Evolutionary conservation across 176 grass and related monocot genomes (phyloP), one percentile per base, ranked within the genome.

Genomic region (Bolboschoenus planiculmis): DNA sequence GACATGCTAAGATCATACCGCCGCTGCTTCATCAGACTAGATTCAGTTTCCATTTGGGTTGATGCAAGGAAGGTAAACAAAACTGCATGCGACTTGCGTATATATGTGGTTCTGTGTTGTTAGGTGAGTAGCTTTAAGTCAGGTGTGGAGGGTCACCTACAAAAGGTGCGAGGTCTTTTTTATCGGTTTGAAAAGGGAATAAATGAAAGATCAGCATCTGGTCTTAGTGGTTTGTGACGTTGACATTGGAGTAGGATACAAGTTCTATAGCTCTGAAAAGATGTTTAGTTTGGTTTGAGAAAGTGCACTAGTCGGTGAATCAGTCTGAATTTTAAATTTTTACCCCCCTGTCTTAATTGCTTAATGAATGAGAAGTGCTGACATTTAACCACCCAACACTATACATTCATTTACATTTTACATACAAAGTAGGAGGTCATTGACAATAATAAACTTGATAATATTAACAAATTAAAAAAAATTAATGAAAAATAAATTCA

Each of bases 1-100:
- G 94, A 97, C 94, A 97, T 97, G 81, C 85, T 91, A 56, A 73
- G 89, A 75, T 97, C 83, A 20, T 91, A 97, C 21, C 89, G 94
- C 18, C 91, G 83, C 51, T 70, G 92, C 68, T 89, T 93, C 33
- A 56, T 80, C 74, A 87, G 54, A 84, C 83, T 90, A 61, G 78
- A 72, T 65, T 90, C 76, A 33, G 66, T 93, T 84, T 91, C 91
- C 94, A 97, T 97, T 86, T 87, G 31, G 48, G 61, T 79, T 78
- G 85, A 54, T 83, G 10, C 85, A 53, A 87, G 79, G 62, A 83
- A 68, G 60, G 81, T 88, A 35, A 67, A 56, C 50, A 55, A 75
- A 35, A 78, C 58, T 89, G 84, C 59, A 79, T 83, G 60, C 70
- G 64, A 54, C 56, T 81, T 76, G 51, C 51, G 71, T 86, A 73